A percentile compares a stretch with the other conserved stretches of the same genome.
These are phyloP conservation scores for Triangularia setosa DNA, from an alignment of 2,329 filamentous ascomycete species.

Conservation along the genomic window DNA sequence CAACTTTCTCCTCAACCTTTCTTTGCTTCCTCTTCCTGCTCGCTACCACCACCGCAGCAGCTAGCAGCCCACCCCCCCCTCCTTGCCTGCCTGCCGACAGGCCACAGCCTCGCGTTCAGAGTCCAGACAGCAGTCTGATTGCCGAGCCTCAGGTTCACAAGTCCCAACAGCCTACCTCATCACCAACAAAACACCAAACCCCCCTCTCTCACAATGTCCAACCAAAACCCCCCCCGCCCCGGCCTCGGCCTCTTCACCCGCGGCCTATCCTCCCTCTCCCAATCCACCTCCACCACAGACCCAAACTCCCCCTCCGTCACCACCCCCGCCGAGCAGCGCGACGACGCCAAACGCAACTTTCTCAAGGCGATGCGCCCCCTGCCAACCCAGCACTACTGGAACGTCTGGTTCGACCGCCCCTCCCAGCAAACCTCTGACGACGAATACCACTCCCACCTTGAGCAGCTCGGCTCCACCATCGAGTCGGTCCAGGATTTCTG, in stretches of 20 bases:
- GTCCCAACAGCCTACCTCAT: background rate
- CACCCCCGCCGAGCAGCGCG: conserved; percentile 69
- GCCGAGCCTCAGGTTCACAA: background rate
- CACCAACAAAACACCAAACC: background rate
- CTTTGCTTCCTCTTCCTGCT: background rate
- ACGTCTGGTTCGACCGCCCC: conserved; percentile 62
- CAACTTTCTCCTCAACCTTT: background rate
- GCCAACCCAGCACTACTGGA: conserved; percentile 76
- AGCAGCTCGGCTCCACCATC: conserved; percentile 62
- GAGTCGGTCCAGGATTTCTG: conserved; percentile 83
- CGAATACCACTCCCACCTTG: conserved; percentile 53
- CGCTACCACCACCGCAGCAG: background rate
- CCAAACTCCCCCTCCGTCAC: conserved; percentile 56
- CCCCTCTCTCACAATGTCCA: conserved; percentile 41
- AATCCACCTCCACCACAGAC: conserved; percentile 56
- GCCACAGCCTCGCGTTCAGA: background rate
- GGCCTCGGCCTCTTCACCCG: conserved; percentile 58
- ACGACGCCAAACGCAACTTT: conserved; percentile 80
- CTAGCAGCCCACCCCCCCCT: background rate
- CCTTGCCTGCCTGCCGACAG: background rate
- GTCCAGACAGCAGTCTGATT: background rate
- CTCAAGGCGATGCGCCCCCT: conserved; percentile 68
- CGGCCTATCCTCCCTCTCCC: conserved; percentile 60
- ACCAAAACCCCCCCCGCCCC: conserved; percentile 38
- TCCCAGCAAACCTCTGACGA: conserved; percentile 21